Base-by-base conservation (phyloP, 345 rosid species). In the Eucalyptus cloeziana region DNA sequence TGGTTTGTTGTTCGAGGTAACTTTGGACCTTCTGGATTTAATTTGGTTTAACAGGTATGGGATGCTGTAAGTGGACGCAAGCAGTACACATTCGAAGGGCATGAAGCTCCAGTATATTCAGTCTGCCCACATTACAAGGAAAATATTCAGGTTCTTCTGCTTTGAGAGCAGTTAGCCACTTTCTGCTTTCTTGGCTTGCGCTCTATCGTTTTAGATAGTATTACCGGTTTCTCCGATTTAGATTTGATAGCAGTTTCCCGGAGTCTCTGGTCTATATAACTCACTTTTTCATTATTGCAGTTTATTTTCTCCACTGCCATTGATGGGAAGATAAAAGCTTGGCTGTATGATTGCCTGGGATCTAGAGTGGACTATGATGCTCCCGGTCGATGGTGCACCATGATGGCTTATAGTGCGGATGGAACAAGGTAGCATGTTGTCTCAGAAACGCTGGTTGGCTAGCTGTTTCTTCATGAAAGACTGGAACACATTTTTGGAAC, bases 351-450 rank as follows among this genome's bases (percentile, higher is more conserved):
- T 87, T 88, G 92, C 91, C 31, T 93, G 90, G 98, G 99, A 62
- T 97, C 98, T 83, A 94, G 98, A 91, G 99, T 96, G 86, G 97
- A 96, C 90, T 97, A 96, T 93, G 97, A 95, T 94, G 99, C 99
- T 58, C 98, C 97, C 25, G 98, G 98, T 37, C 95, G 86, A 79
- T 95, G 95, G 94, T 95, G 94, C 87, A 95, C 98, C 44, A 94
- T 92, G 86, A 96, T 96, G 98, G 94, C 95, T n/a, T 96, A 97
- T 88, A 96, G 98, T 91, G 95, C 96, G 10, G 98, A 97, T 93
- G 98, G 99, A 58, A 93, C 92, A 60, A 96, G 98, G 99, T 96
- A 90, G 81, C 81, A 19, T 71, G 44, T 71, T 71, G 81, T 45
- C 45, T 37, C 8, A 10, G 44, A 71, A 71, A 33, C 2, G 13